Evolutionary conservation across 495 filamentous ascomycete species (phyloP), one percentile per base, ranked within the genome.

Genomic region (Penicillium subrubescens): DNA sequence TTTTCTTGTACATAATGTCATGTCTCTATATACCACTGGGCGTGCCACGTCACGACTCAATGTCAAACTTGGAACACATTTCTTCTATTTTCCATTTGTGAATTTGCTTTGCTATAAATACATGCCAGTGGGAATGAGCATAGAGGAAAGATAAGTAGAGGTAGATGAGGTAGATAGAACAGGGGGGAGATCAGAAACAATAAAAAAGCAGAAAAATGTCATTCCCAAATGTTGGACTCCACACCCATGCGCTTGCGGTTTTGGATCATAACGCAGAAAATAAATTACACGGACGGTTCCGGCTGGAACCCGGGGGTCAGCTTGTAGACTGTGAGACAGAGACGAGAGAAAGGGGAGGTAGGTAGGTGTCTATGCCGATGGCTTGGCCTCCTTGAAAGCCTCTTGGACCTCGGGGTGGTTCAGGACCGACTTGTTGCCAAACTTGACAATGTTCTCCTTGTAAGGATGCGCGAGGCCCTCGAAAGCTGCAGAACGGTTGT

Each of bases 381-480:
- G 59, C 56, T 63, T 63, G 61, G 77, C 85, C 6, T 83, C 77
- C 68, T 80, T 65, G 67, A 84, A 79, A 34, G 79, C 77, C 55
- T 73, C 57, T 76, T 67, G 65, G 23, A 89, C 82, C 65, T 86
- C 79, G 14, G 84, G 80, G 25, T 77, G 51, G 51, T 67, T 65
- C 58, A 82, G 71, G 41, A 74, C 67, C 7, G 78, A 74, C 60
- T 75, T 41, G 59, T 86, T 87, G 34, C 82, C 84, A 66, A 95
- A 89, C 72, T 83, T 89, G 10, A 97, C 73, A 61, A 98, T 77
- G 68, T 99, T 99, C 71, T 87, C 75, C 85, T 93, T 92, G 76
- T 96, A 97, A 35, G 96, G 95, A 81, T 98, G 95, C 35, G 85
- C 85, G 41, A 88, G 83, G 23, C 95, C 93, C 79, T 98, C 95